These are phyloP conservation scores for Agrocybe pediades DNA, from an alignment of 768 basidiomycete species.

Conservation along the genomic window DNA sequence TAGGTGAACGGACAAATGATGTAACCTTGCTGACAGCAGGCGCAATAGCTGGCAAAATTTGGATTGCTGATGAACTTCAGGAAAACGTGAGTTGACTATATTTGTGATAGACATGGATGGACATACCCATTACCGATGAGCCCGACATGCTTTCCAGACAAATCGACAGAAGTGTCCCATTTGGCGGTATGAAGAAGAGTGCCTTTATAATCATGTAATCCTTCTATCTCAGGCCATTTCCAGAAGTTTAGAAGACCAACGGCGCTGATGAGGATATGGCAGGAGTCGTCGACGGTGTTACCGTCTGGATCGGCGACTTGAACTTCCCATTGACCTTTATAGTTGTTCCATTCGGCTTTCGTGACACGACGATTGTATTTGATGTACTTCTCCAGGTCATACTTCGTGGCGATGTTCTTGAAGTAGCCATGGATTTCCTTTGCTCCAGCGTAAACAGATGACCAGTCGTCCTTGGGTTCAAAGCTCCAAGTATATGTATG, in stretches of 20 bases:
- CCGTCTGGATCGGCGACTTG: constrained; percentile 22
- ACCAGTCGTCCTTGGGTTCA: constrained; percentile 34
- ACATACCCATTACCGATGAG: constrained; percentile 40
- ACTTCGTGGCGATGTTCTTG: constrained; percentile 26
- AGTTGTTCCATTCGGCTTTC: constrained; percentile 30
- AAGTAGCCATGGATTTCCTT: constrained; percentile 33
- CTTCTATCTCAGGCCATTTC: constrained; percentile 39
- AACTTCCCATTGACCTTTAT: constrained; percentile 28
- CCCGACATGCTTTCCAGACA: constrained; percentile 36
- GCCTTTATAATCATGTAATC: constrained; percentile 34
- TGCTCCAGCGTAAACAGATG: constrained; percentile 31
- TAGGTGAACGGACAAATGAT: constrained; percentile 32
- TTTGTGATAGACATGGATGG: too few species aligned
- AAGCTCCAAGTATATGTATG: constrained; percentile 35
- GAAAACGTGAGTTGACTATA: not conserved
- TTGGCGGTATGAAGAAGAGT: constrained; percentile 35
- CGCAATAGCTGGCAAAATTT: constrained; percentile 34
- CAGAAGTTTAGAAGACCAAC: constrained; percentile 37
- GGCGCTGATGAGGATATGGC: constrained; percentile 35
- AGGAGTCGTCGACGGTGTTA: constrained; percentile 22
- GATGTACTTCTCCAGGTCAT: constrained; percentile 30
- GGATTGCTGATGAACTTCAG: constrained; percentile 34
- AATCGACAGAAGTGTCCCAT: constrained; percentile 29
- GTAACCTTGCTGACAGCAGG: constrained; percentile 35
- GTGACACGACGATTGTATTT: constrained; percentile 28